phyloP scores from a whole-genome alignment of 257 asterid species.

The Gentiana dahurica region DNA sequence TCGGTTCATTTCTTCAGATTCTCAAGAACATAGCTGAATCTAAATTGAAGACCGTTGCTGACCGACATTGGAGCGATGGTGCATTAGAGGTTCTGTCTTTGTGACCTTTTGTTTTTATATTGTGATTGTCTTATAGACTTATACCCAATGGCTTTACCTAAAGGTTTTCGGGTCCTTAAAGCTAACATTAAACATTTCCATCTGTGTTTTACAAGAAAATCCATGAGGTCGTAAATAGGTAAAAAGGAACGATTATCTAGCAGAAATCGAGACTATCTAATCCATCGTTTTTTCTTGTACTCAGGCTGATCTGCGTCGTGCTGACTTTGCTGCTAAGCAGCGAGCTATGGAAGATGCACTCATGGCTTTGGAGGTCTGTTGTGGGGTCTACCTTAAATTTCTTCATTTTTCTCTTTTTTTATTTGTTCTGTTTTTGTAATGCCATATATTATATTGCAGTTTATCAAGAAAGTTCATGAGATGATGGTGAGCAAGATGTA shows the following conservation, averaged over 20 bases:
- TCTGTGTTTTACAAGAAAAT: no score
- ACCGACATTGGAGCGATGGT: slow-evolving; percentile 92
- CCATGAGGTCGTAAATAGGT: no score
- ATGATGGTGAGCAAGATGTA: slow-evolving; percentile 75
- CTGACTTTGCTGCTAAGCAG: slow-evolving; percentile 74
- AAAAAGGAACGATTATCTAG: no score
- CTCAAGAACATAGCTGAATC: slow-evolving; percentile 67
- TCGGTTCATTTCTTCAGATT: slow-evolving; percentile 33
- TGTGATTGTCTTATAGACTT: not conserved
- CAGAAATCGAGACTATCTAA: not conserved
- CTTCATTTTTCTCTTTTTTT: no score
- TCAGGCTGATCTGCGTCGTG: slow-evolving; percentile 87
- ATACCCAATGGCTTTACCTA: not conserved
- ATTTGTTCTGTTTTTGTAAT: not conserved
- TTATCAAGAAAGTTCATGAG: slow-evolving; percentile 72
- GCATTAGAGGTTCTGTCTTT: slow-evolving; percentile 35
- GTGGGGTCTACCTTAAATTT: not conserved
- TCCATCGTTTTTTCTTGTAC: slow-evolving; percentile 11
- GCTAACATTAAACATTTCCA: no score
- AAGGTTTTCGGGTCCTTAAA: not conserved
- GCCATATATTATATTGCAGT: slow-evolving; percentile 43
- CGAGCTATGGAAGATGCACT: slow-evolving; percentile 93
- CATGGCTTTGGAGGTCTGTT: slow-evolving; percentile 75
- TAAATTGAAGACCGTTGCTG: slow-evolving; percentile 74
- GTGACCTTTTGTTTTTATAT: not conserved